Evolutionary conservation across 176 grass and related monocot species (phyloP), one percentile per base, ranked within the genome.

Genomic region (Puccinellia tenuiflora): DNA sequence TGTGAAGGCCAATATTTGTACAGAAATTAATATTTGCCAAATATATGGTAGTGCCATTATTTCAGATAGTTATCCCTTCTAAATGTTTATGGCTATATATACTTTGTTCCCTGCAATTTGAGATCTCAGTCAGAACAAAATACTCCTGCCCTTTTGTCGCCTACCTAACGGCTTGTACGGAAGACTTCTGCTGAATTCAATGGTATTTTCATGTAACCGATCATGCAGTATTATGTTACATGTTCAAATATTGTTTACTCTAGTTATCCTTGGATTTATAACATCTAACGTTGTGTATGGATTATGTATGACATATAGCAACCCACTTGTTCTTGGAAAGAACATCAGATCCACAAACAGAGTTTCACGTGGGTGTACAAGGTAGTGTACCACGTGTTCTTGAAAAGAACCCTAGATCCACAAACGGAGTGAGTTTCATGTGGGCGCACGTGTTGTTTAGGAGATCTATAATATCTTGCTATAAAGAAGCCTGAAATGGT

Each of bases 401-500:
- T 68, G 9, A 10, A 13, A 40, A n/a, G 64, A 68, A 21, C 64
- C 1, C 38, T 12, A 39, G 35, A 68, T 68, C 35, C 18, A 68
- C 4, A 39, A n/a, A 22, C 9, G 20, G 35, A n/a, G 20, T 68
- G n/a, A n/a, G n/a, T n/a, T 16, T 9, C 8, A 68, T 20, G 3
- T 22, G 65, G 31, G 1, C 20, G 1, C 13, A 43, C 12, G 22
- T 71, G 39, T 7, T 45, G n/a, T 15, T 45, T 71, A 0, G 22
- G 12, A 13, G 68, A 71, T 71, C 1, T 15, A 3, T 71, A 28
- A 39, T 43, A 71, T 71, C 39, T 71, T 16, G n/a, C 2, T 24
- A 24, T 26, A 98, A 85, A 63, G 14, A 88, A 31, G 60, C 91
- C 85, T 63, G 6, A 63, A 63, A 17, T 31, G 11, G 28, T 31